Evolutionary conservation across 2,329 filamentous ascomycete species (phyloP), one percentile per base, ranked within the genome.

Genomic region (Sclerotinia minor): DNA sequence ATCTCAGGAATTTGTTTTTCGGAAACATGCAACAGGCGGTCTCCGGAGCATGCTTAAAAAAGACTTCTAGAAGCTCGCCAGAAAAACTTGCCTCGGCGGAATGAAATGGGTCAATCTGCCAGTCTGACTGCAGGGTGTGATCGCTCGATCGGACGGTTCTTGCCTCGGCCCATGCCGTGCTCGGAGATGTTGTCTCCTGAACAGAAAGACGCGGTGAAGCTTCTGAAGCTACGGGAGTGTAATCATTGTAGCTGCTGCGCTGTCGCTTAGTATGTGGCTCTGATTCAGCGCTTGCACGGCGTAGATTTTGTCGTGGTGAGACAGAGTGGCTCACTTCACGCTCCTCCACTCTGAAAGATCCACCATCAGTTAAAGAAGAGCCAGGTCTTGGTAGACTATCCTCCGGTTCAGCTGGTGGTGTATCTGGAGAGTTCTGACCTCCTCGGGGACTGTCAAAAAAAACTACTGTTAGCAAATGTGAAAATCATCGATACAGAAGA

Each of bases 11-110:
- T 13, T 81, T 79, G 50, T 79, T 76, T 47, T 81, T 79, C 2
- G 86, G 85, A 68, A 88, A 85, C 70, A 89, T 83, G 69, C 81
- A 80, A 72, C 85, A 86, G 15, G 83, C 80, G 5, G 81, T 81
- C 68, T 81, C 81, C 70, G 87, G 85, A 61, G 85, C 79, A 70
- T 85, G 80, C n/a, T 78, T 78, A 71, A 89, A 87, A 74, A 85
- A 88, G n/a, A 81, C 77, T 38, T 84, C 80, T 24, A 87, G 71
- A 45, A 87, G 81, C 60, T 85, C 81, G 38, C 81, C 75, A 1
- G 84, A 83, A 58, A 82, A 74, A 47, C 81, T 79, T 0, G 83
- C 79, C 61, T 87, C 44, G 24, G 58, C 13, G 19, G 79, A 75
- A 50, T 81, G 79, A 72, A 81, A 85, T 2, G 87, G 87, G 72